These are phyloP conservation scores for Teunomyces panamensis DNA, from an alignment of 805 yeast genomes.

Conservation along the genomic window DNA sequence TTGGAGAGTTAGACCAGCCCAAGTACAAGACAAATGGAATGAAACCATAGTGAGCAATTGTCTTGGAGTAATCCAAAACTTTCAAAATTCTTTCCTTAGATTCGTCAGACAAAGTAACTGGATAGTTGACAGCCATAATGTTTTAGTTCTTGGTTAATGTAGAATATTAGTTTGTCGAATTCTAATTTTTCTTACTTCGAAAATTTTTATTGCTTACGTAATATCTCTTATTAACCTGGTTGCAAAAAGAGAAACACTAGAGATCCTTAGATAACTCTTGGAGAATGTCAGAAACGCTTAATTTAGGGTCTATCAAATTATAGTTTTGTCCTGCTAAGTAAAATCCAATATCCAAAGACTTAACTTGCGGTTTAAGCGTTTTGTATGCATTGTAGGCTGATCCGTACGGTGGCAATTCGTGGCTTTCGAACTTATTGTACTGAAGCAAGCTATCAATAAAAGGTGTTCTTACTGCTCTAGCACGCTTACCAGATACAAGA, in stretches of 20 bases:
- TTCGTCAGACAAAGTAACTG: conserved; percentile 43
- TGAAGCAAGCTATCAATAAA: conserved; percentile 25
- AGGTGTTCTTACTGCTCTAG: conserved; percentile 35
- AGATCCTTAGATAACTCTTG: conserved; percentile 17
- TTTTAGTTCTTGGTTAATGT: background rate
- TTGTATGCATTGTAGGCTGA: conserved; percentile 32
- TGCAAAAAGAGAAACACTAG: conserved; percentile 8
- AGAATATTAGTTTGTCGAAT: background rate
- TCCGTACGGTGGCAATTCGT: conserved; percentile 34
- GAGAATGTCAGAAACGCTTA: conserved; percentile 22
- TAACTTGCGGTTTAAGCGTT: conserved; percentile 13
- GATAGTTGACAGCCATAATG: conserved; percentile 12
- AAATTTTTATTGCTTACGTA: conserved; percentile 4
- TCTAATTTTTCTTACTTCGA: background rate
- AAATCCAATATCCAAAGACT: conserved; percentile 21
- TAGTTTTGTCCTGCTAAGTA: conserved; percentile 37
- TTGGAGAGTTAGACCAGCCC: conserved; percentile 67
- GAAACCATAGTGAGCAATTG: conserved; percentile 94
- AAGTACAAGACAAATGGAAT: conserved; percentile 91
- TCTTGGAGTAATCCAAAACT: conserved; percentile 77
- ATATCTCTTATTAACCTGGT: background rate
- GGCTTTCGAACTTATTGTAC: conserved; percentile 1
- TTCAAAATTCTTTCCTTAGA: conserved; percentile 82
- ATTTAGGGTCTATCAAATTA: conserved; percentile 16
- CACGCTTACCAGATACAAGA: conserved; percentile 37